phyloP scores from a whole-genome alignment of 2,329 filamentous ascomycete species.

The Didymellaceae sp. region DNA sequence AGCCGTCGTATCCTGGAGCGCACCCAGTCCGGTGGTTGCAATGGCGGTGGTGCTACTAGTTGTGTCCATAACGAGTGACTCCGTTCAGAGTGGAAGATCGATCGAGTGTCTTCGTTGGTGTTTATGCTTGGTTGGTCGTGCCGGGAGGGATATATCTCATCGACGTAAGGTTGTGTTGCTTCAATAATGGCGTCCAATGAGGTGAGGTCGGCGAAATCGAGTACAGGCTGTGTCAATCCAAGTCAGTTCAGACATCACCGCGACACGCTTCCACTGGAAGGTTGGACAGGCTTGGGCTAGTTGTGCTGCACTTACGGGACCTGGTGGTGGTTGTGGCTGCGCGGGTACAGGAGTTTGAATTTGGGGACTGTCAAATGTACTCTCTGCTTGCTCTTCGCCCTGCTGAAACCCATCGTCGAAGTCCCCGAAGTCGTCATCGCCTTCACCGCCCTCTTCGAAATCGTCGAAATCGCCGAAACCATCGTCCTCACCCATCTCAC shows the following conservation, averaged over 20 bases:
- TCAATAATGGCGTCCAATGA: conserved; percentile 64
- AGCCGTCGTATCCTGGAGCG: conserved; percentile 92
- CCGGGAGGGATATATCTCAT: conserved; percentile 61
- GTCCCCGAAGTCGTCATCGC: conserved; percentile 58
- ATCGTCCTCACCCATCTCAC: conserved; percentile 64
- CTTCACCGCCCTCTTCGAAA: conserved; percentile 61
- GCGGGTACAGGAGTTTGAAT: conserved; percentile 49
- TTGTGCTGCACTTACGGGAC: conserved; percentile 56
- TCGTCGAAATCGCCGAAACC: conserved; percentile 73
- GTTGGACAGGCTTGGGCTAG: conserved; percentile 35
- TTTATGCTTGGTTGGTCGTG: conserved; percentile 54
- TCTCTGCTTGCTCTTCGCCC: conserved; percentile 47
- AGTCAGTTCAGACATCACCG: conserved; percentile 43
- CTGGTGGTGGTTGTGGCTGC: conserved; percentile 51
- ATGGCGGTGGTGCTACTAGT: conserved; percentile 88
- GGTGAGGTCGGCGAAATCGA: conserved; percentile 69
- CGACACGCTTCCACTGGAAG: conserved; percentile 37
- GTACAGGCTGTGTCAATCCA: conserved; percentile 62
- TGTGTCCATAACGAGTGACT: conserved; percentile 95
- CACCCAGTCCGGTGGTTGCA: conserved; percentile 97
- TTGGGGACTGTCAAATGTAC: conserved; percentile 49
- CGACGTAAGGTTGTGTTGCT: conserved; percentile 70
- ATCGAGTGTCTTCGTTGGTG: conserved; percentile 34
- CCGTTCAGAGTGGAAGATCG: conserved; percentile 74
- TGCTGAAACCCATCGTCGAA: conserved; percentile 57